These are phyloP conservation scores for Tolypocladium tropicale DNA, from an alignment of 2,329 filamentous ascomycete species.

Conservation along the genomic window DNA sequence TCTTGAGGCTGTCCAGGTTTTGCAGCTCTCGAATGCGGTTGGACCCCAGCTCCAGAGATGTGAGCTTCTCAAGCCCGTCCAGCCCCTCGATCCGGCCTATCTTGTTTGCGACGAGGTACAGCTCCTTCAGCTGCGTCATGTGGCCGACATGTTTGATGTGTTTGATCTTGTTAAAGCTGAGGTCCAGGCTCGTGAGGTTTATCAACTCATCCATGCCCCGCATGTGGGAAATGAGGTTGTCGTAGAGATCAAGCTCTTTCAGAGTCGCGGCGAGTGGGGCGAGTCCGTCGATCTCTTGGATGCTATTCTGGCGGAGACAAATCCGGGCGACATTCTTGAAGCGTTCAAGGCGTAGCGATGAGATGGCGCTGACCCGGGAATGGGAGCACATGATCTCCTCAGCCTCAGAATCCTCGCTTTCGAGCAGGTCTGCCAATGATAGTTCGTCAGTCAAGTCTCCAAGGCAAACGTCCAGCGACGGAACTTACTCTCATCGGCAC, in stretches of 20 bases:
- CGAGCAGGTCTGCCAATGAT: constrained; percentile 42
- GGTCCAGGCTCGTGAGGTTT: constrained; percentile 68
- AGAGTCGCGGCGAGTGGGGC: constrained; percentile 54
- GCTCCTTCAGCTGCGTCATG: constrained; percentile 65
- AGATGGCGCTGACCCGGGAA: constrained; percentile 68
- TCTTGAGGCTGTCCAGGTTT: constrained; percentile 67
- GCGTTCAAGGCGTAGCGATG: constrained; percentile 68
- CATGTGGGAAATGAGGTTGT: constrained; percentile 86
- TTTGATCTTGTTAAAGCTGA: constrained; percentile 99
- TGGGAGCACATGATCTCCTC: constrained; percentile 89
- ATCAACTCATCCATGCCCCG: constrained; percentile 70
- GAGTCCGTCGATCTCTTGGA: constrained; percentile 71
- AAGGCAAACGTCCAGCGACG: background rate
- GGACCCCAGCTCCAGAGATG: constrained; percentile 81
- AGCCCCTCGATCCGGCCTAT: constrained; percentile 81
- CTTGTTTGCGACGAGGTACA: constrained; percentile 94
- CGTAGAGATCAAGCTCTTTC: constrained; percentile 85
- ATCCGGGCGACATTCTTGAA: constrained; percentile 68
- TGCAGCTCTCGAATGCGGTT: constrained; percentile 86
- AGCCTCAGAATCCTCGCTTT: constrained; percentile 48
- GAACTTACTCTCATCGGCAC: constrained; percentile 67
- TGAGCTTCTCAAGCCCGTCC: constrained; percentile 61
- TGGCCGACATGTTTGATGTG: constrained; percentile 86
- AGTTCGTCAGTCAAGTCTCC: constrained; percentile 6
- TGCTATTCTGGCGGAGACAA: constrained; percentile 87